A percentile compares a stretch with the other conserved stretches of the same genome.
Evolutionary conservation across 2,329 filamentous ascomycete genomes (phyloP).

Genomic region (Botryotinia globosa): DNA sequence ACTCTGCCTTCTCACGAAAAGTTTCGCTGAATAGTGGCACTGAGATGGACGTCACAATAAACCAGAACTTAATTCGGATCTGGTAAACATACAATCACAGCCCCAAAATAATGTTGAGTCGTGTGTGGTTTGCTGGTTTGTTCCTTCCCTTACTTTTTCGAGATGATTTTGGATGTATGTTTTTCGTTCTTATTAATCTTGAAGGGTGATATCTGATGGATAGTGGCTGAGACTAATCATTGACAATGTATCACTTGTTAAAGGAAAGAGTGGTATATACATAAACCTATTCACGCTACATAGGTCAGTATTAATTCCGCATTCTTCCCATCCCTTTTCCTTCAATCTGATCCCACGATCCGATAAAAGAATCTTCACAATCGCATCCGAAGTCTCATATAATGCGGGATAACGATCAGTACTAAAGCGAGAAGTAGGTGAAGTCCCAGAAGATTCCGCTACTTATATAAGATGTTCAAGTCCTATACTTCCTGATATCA

Average conservation of each 20-base stretch:
- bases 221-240: background rate
- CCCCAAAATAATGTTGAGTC: slow-evolving; percentile 49
- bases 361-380: slow-evolving; percentile 45
- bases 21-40: background rate
- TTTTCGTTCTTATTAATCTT: background rate
- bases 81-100: slow-evolving; percentile 51
- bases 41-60: background rate
- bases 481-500: background rate
- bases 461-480: background rate
- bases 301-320: slow-evolving; percentile 49
- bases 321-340: slow-evolving; percentile 32
- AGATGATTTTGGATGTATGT: slow-evolving; percentile 52
- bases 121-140: background rate
- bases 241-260: background rate
- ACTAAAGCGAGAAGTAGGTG: slow-evolving; percentile 40
- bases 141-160: slow-evolving; percentile 31
- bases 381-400: slow-evolving; percentile 47
- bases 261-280: slow-evolving; percentile 19
- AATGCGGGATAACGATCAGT: slow-evolving; percentile 51
- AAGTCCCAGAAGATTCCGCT: background rate
- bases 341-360: slow-evolving; percentile 3
- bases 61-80: slow-evolving; percentile 28
- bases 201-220: background rate
- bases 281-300: slow-evolving; percentile 56
- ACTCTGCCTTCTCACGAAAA: background rate